Evolutionary conservation across 441 rosid genomes (phyloP).

Genomic region (Aleurites moluccanus): DNA sequence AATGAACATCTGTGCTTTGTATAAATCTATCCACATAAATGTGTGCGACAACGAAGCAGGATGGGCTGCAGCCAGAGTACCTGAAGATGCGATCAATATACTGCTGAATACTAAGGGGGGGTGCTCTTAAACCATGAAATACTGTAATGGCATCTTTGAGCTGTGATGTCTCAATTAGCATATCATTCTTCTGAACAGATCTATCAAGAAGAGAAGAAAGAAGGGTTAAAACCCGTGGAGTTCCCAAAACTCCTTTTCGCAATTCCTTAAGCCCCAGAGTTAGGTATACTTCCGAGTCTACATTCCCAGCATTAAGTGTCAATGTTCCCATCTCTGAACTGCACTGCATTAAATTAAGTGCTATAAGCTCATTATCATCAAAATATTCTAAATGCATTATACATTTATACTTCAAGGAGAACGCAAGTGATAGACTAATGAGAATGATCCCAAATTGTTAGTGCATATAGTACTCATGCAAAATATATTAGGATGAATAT

Average conservation of each 20-base stretch:
- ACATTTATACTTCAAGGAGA: conserved; percentile 1
- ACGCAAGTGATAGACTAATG: neutral
- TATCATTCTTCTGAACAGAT: conserved; percentile 49
- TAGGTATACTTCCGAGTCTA: conserved; percentile 48
- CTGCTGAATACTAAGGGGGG: conserved; percentile 57
- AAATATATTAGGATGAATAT: neutral
- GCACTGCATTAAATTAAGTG: conserved; percentile 31
- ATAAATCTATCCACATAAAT: conserved; percentile 68
- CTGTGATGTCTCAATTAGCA: conserved; percentile 29
- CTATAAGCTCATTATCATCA: conserved; percentile 17
- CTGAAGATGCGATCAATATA: conserved; percentile 81
- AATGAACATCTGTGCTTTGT: conserved; percentile 43
- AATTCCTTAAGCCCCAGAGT: conserved; percentile 57
- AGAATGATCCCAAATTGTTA: neutral
- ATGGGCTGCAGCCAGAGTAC: conserved; percentile 80
- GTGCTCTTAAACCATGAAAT: conserved; percentile 68
- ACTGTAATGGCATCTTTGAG: conserved; percentile 39
- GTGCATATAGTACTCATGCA: neutral
- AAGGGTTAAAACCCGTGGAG: conserved; percentile 54
- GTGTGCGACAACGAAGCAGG: conserved; percentile 75
- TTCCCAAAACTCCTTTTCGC: conserved; percentile 43
- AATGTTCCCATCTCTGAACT: conserved; percentile 50
- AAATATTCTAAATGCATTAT: neutral
- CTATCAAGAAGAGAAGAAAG: conserved; percentile 68
- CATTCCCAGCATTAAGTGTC: conserved; percentile 31